Conservation (phyloP, 805 yeast species). For the Phaffomyces thermotolerans region DNA sequence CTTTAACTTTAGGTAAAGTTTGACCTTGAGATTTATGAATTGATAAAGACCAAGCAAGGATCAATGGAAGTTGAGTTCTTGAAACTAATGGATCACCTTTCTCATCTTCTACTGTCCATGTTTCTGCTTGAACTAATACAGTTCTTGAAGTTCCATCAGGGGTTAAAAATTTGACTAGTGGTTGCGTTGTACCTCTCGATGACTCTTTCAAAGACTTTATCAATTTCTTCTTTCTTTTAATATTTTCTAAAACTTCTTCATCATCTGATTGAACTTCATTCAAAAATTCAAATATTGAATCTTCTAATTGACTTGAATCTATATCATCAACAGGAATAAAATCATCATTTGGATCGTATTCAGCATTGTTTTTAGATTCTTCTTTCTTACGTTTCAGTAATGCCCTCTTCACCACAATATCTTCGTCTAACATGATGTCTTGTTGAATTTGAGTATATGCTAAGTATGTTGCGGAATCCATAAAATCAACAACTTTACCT, state of each 20-base stretch:
- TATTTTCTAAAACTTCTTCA: constrained; percentile 25
- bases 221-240: constrained; percentile 41
- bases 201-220: constrained; percentile 35
- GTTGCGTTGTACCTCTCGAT: constrained; percentile 47
- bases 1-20: constrained; percentile 67
- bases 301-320: constrained; percentile 28
- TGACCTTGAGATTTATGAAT: constrained; percentile 97
- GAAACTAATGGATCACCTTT: constrained; percentile 59
- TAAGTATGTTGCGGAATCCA: constrained; percentile 43
- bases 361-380: background rate
- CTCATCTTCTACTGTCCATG: constrained; percentile 76
- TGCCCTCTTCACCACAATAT: constrained; percentile 13
- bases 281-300: constrained; percentile 44
- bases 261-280: constrained; percentile 21
- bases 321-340: constrained; percentile 1
- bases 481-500: constrained; percentile 59
- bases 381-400: constrained; percentile 2
- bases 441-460: constrained; percentile 27
- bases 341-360: background rate
- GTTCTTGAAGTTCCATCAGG: constrained; percentile 68
- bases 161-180: constrained; percentile 69
- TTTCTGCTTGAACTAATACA: constrained; percentile 75
- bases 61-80: constrained; percentile 75
- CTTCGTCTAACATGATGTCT: constrained; percentile 18
- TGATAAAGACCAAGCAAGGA: constrained; percentile 94